These are phyloP conservation scores for Tulasnella sp. DNA, from an alignment of 768 basidiomycete genomes.

Conservation along the genomic window DNA sequence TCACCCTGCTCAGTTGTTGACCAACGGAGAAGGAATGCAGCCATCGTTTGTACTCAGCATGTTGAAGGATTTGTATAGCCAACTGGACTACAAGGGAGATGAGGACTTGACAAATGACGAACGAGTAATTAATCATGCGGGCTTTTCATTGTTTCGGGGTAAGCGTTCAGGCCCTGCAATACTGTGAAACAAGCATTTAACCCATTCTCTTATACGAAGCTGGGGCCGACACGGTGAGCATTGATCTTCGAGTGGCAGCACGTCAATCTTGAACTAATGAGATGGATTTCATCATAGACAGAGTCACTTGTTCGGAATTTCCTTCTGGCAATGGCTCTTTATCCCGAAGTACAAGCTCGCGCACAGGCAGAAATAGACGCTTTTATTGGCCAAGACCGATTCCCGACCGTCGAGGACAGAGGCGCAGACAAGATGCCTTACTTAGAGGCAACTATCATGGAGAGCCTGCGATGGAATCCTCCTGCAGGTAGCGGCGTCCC, in stretches of 20 bases:
- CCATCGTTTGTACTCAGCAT: conserved; percentile 26
- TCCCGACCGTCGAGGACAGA: conserved; percentile 46
- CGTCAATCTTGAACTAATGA: background rate
- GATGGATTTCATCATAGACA: background rate
- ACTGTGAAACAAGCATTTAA: background rate
- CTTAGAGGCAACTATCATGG: conserved; percentile 48
- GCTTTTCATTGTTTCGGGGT: background rate
- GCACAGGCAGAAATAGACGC: conserved; percentile 49
- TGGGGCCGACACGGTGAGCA: background rate
- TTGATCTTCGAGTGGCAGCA: background rate
- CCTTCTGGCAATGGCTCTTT: conserved; percentile 7
- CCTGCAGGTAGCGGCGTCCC: conserved; percentile 29
- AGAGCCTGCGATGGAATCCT: conserved; percentile 43
- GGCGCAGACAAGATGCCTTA: conserved; percentile 44
- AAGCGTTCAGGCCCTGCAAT: background rate
- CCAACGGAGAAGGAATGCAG: background rate
- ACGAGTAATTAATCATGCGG: background rate
- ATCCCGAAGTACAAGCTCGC: conserved; percentile 37
- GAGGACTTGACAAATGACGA: background rate
- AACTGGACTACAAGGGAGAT: background rate
- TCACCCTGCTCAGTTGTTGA: background rate
- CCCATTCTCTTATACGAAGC: background rate
- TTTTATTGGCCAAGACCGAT: conserved; percentile 43
- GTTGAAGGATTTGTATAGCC: conserved; percentile 31
- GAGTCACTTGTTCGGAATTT: conserved; percentile 12